Base-by-base conservation (phyloP, 306 rosid species). In the Vigna mungo region DNA sequence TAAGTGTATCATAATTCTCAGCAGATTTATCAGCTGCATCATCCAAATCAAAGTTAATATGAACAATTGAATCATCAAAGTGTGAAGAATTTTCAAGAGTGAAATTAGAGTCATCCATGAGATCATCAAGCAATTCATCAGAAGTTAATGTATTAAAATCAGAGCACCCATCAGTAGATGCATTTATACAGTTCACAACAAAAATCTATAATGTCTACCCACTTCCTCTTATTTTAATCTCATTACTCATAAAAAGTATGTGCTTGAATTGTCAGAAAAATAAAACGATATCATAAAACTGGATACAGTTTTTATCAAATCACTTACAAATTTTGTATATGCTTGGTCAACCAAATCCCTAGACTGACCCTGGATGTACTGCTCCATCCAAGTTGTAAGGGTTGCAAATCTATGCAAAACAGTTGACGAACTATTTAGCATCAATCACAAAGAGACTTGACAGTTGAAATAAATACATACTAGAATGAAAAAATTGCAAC, bases 291-390 rank as follows among this genome's bases (percentile, higher is more conserved):
- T 43, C 78, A 53, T 70, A 71, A 72, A 55, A 59, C 30, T 51
- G 65, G 79, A 47, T 20, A 80, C 30, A 47, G 36, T 32, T 73
- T 46, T 27, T 62, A 59, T 41, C 54, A 21, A 77, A 78, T 23
- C 46, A 80, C 97, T 87, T 83, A 95, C 99, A 86, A 95, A 95
- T 88, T 95, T 95, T 68, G 99, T 89, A 79, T 95, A 95, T 59
- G 97, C 97, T 86, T 92, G 96, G 86, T 95, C 97, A 84, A 95
- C 99, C 93, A 92, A 92, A 86, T 95, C 99, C 92, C 99, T 88
- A 67, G 97, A 95, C 83, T 95, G 99, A 63, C 99, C 99, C 86
- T 89, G 97, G 74, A 95, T 92, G 80, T 95, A 95, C 84, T 92
- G 97, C 89, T 95, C 99, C 99, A 92, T 95, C 64, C 99, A 91